These are phyloP conservation scores for Saprolegnia parasitica DNA, from an alignment of 352 stramenopile species.

Conservation along the genomic window DNA sequence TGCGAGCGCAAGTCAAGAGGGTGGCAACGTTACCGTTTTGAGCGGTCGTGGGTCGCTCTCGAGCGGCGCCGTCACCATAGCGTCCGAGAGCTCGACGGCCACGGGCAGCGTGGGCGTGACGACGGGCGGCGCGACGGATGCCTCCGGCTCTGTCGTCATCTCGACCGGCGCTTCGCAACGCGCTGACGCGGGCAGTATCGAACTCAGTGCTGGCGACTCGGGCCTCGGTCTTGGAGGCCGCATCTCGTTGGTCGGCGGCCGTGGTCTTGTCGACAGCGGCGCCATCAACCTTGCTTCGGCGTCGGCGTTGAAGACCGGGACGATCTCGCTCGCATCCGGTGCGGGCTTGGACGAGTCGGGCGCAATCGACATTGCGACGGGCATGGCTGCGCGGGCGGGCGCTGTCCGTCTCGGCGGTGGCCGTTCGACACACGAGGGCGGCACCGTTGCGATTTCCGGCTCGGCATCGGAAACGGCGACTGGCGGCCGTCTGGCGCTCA, in stretches of 20 bases:
- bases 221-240: not conserved
- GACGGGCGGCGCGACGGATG: not conserved
- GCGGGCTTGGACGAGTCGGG: conserved; percentile 5
- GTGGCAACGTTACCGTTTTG: conserved; percentile 4
- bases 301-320: not conserved
- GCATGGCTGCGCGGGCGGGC: conserved; percentile 7
- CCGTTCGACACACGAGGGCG: not conserved
- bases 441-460: conserved; percentile 6
- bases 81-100: conserved; percentile 10
- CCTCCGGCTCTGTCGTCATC: conserved; percentile 11
- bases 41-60: not conserved
- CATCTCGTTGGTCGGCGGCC: not conserved
- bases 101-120: not conserved
- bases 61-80: conserved; percentile 2
- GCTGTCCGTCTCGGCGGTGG: not conserved
- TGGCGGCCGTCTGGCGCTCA: conserved; percentile 8
- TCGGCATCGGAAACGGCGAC: not conserved
- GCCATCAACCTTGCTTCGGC: not conserved
- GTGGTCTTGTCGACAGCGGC: conserved; percentile 5
- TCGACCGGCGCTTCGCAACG: conserved; percentile 1
- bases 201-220: not conserved
- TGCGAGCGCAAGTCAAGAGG: not conserved
- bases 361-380: conserved; percentile 14
- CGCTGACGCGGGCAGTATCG: not conserved
- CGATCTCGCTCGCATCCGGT: conserved; percentile 13